Conservation (phyloP, 768 basidiomycete species). For the Podaxis carcinomalis region DNA sequence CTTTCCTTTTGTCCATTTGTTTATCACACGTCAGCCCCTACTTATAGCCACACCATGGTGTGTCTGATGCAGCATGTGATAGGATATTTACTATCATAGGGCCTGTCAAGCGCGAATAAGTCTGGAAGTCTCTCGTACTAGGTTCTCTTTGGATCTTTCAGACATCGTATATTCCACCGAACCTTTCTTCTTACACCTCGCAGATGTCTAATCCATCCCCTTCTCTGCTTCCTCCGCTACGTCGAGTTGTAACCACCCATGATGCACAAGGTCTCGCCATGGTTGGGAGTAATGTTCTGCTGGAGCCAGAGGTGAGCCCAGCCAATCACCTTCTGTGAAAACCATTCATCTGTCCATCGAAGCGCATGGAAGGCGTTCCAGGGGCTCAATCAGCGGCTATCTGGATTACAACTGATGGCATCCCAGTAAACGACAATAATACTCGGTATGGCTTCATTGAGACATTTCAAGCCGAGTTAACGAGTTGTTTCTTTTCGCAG, state of each 20-base stretch:
- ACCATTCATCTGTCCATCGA: background rate
- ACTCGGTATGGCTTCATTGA: constrained; percentile 23
- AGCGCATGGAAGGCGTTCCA: constrained; percentile 31
- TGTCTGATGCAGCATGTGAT: constrained; percentile 5
- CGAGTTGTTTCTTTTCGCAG: constrained; percentile 22
- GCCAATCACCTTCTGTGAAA: background rate
- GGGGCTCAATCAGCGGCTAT: constrained; percentile 34
- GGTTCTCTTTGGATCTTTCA: constrained; percentile 5
- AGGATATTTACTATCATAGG: background rate
- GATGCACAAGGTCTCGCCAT: constrained; percentile 35
- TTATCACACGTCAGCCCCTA: constrained; percentile 5
- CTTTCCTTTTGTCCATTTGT: constrained; percentile 3
- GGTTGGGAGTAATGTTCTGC: constrained; percentile 31
- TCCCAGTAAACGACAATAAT: constrained; percentile 56
- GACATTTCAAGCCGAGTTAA: background rate
- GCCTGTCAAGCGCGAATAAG: constrained; percentile 4
- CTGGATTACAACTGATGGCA: constrained; percentile 45
- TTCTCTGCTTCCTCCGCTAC: constrained; percentile 31
- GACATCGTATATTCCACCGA: constrained; percentile 2
- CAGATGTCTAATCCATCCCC: constrained; percentile 23
- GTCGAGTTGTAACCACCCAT: constrained; percentile 51
- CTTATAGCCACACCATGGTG: background rate
- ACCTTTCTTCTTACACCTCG: constrained; percentile 10
- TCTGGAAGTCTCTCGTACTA: background rate
- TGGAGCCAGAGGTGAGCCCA: constrained; percentile 25